Evolutionary conservation across 257 asterid genomes (phyloP).

Genomic region (Solanum lycopersicoides): DNA sequence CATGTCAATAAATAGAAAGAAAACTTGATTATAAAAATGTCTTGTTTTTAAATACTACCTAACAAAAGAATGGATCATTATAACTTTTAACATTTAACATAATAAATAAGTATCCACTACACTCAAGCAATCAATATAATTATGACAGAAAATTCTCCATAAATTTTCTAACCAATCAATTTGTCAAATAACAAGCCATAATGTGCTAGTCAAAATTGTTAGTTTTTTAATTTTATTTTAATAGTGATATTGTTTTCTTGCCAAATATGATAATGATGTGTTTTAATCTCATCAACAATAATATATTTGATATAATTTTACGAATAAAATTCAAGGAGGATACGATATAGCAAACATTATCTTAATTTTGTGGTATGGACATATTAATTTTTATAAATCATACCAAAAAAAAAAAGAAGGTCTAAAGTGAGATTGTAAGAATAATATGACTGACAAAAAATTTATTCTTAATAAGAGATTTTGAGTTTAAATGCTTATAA

Average conservation of each 20-base stretch:
- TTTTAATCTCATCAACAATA: not conserved
- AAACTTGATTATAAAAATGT: not conserved
- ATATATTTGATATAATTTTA: not conserved
- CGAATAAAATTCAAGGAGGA: rapidly evolving
- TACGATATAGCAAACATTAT: no score
- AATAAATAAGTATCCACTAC: not conserved
- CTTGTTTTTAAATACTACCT: not conserved
- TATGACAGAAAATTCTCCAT: not conserved
- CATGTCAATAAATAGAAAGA: not conserved
- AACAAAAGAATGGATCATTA: not conserved
- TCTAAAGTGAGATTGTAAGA: no score
- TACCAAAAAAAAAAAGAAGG: no score
- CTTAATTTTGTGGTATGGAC: no score
- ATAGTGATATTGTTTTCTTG: not conserved
- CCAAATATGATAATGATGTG: not conserved
- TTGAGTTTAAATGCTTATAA: no score
- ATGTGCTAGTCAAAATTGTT: not conserved
- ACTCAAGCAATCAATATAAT: not conserved
- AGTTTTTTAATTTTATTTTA: not conserved
- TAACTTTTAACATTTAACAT: not conserved
- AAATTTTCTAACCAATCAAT: not conserved
- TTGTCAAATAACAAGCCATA: not conserved
- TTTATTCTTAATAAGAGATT: no score
- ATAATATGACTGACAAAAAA: no score
- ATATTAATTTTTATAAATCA: no score